phyloP scores from a whole-genome alignment of 768 basidiomycete genomes.

The Tricholoma sp. region DNA sequence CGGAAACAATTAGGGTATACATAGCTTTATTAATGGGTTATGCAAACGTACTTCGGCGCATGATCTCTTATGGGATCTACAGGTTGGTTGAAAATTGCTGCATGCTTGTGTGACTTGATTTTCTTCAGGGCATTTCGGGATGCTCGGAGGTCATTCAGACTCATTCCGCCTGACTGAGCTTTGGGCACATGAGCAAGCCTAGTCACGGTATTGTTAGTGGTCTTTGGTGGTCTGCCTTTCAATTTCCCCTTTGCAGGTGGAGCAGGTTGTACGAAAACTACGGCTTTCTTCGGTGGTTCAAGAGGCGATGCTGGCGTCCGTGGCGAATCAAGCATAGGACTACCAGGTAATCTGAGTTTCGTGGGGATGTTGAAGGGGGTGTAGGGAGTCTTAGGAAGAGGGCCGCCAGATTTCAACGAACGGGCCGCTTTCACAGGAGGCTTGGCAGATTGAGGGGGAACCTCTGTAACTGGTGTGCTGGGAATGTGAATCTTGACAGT shows the following conservation, averaged over 20 bases:
- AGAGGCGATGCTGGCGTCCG: slow-evolving; percentile 26
- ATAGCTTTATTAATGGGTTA: neutral
- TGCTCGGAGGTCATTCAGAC: slow-evolving; percentile 66
- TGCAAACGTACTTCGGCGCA: slow-evolving; percentile 68
- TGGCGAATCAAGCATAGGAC: slow-evolving; percentile 24
- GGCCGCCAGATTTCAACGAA: slow-evolving; percentile 32
- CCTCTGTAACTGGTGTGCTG: slow-evolving; percentile 64
- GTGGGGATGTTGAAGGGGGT: slow-evolving; percentile 35
- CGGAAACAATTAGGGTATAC: slow-evolving; percentile 9
- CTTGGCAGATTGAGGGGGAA: slow-evolving; percentile 53
- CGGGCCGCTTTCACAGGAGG: slow-evolving; percentile 39
- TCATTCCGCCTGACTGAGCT: slow-evolving; percentile 75
- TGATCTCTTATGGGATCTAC: slow-evolving; percentile 95
- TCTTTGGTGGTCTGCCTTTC: slow-evolving; percentile 22
- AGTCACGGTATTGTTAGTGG: slow-evolving; percentile 10
- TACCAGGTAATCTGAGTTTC: slow-evolving; percentile 55
- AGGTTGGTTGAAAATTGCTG: slow-evolving; percentile 72
- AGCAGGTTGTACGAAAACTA: slow-evolving; percentile 33
- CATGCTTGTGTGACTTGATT: slow-evolving; percentile 67
- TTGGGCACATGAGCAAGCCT: slow-evolving; percentile 55
- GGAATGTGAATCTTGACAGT: slow-evolving; percentile 82
- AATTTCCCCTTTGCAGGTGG: slow-evolving; percentile 25
- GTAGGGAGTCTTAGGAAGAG: slow-evolving; percentile 36
- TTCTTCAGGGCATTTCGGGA: slow-evolving; percentile 79
- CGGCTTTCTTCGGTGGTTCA: slow-evolving; percentile 28